Percentiles rank a stretch among this genome's conserved stretches.
phyloP scores from a whole-genome alignment of 768 basidiomycete genomes.

The Fomitopsis pulvina region DNA sequence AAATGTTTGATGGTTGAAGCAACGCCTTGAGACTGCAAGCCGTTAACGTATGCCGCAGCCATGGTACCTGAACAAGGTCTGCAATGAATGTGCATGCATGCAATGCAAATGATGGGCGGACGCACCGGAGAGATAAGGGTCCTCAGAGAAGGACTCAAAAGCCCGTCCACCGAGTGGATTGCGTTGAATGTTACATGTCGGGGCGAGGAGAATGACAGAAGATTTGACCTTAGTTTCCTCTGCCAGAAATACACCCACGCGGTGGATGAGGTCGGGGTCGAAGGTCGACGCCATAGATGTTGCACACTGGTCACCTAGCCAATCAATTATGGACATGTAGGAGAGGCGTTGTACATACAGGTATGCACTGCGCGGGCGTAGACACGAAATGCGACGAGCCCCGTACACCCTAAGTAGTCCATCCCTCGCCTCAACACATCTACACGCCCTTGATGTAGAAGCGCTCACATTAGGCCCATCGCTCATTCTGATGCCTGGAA shows the following conservation, averaged over 20 bases:
- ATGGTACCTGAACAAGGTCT: constrained; percentile 35
- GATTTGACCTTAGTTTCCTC: constrained; percentile 63
- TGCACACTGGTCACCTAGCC: constrained; percentile 38
- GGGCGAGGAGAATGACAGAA: constrained; percentile 57
- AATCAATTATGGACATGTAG: neutral
- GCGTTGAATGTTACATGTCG: constrained; percentile 72
- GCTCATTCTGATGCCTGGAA: constrained; percentile 65
- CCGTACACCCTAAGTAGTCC: constrained; percentile 47
- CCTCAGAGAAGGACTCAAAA: constrained; percentile 72
- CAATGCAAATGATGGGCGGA: neutral
- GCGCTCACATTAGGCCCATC: constrained; percentile 55
- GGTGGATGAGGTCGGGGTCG: constrained; percentile 47
- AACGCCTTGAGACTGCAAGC: constrained; percentile 59
- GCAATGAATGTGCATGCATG: constrained; percentile 2
- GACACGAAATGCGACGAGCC: constrained; percentile 61
- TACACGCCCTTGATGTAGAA: neutral
- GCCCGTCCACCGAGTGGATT: constrained; percentile 52
- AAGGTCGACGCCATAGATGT: constrained; percentile 70
- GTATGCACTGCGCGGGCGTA: constrained; percentile 59
- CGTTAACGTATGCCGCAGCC: constrained; percentile 62
- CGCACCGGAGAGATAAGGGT: constrained; percentile 57
- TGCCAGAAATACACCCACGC: constrained; percentile 54
- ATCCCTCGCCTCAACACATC: neutral
- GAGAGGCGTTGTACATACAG: constrained; percentile 31
- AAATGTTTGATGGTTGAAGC: constrained; percentile 73